Evolutionary conservation across 2,329 filamentous ascomycete genomes (phyloP), one percentile per base, ranked within the genome.

Genomic region (Fusarium foetens): DNA sequence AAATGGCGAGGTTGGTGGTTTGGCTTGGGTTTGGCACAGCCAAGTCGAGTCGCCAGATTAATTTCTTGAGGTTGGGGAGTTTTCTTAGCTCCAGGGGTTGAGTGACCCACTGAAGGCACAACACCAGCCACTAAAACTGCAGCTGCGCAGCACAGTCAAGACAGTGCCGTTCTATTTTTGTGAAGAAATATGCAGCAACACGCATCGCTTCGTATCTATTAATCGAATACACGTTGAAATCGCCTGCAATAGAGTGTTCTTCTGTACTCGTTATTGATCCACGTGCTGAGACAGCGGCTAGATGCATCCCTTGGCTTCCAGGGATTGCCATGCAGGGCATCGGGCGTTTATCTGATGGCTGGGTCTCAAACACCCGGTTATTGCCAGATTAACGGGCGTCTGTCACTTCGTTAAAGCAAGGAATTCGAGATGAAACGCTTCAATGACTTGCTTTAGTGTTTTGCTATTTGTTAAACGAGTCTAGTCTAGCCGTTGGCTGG

Each of bases 1-100:
- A 73, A 71, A 73, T 46, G 49, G 65, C 49, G 59, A 73, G 70
- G 70, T 67, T 72, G 70, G 70, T 68, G 35, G 54, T 25, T 35
- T 35, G 29, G 25, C 9, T 14, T 21, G 21, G 27, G 14, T 42
- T 31, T 31, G 45, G n/a, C 7, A 8, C 16, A 53, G 59, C 36
- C 39, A n/a, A 46, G 49, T 41, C 53, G 41, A 60, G 35, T 23
- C 17, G 9, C 10, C 19, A 36, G 21, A 36, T n/a, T 39, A 13
- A 45, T 19, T 45, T 33, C 45, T 46, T 35, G 39, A n/a, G 39
- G 53, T 29, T 57, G 39, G 53, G 53, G 53, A 27, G 49, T 53
- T 53, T 39, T 49, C 46, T 39, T 53, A 53, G 41, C 53, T 23
- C 5, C 53, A 48, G 53, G 39, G 65, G 48, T 42, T 8, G 14